Base-by-base conservation (phyloP, 176 grass and related monocot species). In the Bromus sterilis region DNA sequence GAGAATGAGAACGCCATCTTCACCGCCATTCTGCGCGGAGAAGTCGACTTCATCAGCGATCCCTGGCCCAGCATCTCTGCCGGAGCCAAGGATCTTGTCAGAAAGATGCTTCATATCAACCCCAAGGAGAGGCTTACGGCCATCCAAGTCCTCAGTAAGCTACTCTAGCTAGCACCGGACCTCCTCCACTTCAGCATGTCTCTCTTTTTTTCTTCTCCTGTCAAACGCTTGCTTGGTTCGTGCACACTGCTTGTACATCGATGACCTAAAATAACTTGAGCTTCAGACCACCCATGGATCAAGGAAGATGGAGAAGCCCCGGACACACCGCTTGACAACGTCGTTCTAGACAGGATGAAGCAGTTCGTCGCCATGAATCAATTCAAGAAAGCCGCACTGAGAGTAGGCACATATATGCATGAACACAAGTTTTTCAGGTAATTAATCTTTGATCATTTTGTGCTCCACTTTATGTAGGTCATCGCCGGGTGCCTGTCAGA, bases 301-400 rank as follows among this genome's bases (percentile, higher is more conserved):
- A 97, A 93, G 87, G 94, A 93, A 86, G 94, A 97, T 60, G 94
- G 94, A 35, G 88, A 93, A 2, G 94, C 94, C 32, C 91, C 91
- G 36, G 91, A 97, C 56, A 91, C 81, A 4, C 91, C 89, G 7
- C 91, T 93, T 28, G 94, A 97, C 39, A 86, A 93, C 81, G 91
- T 89, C 11, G 94, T 97, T 58, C 89, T 97, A 37, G 82, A 85
- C 76, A 89, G 94, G 80, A 74, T 97, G 72, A 97, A 97, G 64
- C 91, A 93, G 28, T 93, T 93, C 78, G 87, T 84, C 83, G 91
- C 89, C 26, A 93, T 93, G 91, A 97, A 97, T 87, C 91, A 93
- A 78, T 91, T 97, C 78, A 97, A 97, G 89, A 97, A 97, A 88
- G 91, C 89, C 2, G 94, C 94, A 9, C 6, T 91, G 25, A 91